Evolutionary conservation across 1,284 basidiomycete species (phyloP).

Genomic region (Trichosporon faecale): DNA sequence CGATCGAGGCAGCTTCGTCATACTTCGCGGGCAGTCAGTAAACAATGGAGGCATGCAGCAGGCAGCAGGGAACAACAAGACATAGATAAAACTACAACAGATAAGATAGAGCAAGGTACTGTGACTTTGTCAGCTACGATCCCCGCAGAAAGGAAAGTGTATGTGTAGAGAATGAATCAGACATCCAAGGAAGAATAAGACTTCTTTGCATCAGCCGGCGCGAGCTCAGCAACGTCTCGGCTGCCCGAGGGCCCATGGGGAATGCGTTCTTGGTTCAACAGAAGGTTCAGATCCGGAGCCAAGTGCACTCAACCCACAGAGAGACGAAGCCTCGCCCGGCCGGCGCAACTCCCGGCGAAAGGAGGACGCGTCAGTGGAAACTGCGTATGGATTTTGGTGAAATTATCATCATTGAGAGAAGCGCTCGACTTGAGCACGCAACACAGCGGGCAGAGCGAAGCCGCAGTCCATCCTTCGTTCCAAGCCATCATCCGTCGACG

Average conservation of each 20-base stretch:
- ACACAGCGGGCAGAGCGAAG: background rate
- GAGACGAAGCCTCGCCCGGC: constrained; percentile 27
- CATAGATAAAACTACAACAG: background rate
- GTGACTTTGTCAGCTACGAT: constrained; percentile 13
- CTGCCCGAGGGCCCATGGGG: constrained; percentile 35
- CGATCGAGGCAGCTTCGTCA: background rate
- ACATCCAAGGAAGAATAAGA: constrained; percentile 55
- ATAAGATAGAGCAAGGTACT: background rate
- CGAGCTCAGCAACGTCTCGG: constrained; percentile 29
- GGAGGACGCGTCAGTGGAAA: constrained; percentile 55
- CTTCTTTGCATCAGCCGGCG: constrained; percentile 48
- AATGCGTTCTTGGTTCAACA: constrained; percentile 39
- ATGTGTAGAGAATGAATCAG: constrained; percentile 36
- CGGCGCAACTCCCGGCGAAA: constrained; percentile 46
- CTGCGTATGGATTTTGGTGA: constrained; percentile 54
- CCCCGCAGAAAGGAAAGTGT: background rate
- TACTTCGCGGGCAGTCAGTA: background rate
- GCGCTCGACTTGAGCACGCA: background rate
- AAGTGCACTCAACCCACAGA: constrained; percentile 27
- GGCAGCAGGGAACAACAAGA: background rate
- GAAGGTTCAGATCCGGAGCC: constrained; percentile 47
- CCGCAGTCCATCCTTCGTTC: background rate
- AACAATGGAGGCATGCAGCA: background rate
- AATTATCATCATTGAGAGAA: constrained; percentile 44
- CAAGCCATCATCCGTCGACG: background rate